phyloP scores from a whole-genome alignment of 768 basidiomycete species.

The Hortiboletus flavorubellus region DNA sequence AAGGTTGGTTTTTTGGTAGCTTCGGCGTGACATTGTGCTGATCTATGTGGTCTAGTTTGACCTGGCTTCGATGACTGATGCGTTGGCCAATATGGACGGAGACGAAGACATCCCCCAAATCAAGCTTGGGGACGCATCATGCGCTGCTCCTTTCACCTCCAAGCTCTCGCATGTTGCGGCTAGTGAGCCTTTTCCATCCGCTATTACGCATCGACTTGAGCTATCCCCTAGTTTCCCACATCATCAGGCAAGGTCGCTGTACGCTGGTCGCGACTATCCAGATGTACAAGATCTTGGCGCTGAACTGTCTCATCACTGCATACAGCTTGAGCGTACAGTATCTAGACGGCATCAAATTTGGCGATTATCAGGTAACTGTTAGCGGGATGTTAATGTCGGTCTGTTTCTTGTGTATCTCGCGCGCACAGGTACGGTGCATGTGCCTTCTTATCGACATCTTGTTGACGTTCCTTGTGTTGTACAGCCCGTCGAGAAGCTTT shows the following conservation, averaged over 20 bases:
- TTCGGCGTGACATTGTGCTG: background rate
- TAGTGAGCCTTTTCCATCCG: slow-evolving; percentile 50
- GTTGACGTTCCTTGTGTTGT: slow-evolving; percentile 34
- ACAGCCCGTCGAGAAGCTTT: slow-evolving; percentile 96
- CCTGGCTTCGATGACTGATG: slow-evolving; percentile 71
- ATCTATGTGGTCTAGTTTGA: slow-evolving; percentile 57
- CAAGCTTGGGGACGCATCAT: slow-evolving; percentile 98
- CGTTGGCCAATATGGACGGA: slow-evolving; percentile 89
- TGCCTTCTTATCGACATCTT: background rate
- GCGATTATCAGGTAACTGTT: slow-evolving; percentile 97
- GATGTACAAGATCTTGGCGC: slow-evolving; percentile 99
- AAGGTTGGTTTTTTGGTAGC: slow-evolving; percentile 50
- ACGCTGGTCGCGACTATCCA: slow-evolving; percentile 98
- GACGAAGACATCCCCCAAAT: slow-evolving; percentile 96
- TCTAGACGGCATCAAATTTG: slow-evolving; percentile 98
- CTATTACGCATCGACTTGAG: background rate
- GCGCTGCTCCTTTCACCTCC: slow-evolving; percentile 97
- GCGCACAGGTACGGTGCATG: slow-evolving; percentile 73
- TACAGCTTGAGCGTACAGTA: slow-evolving; percentile 98
- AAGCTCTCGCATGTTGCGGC: slow-evolving; percentile 97
- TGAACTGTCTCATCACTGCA: slow-evolving; percentile 98
- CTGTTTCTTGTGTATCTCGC: slow-evolving; percentile 97
- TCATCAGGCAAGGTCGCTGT: slow-evolving; percentile 97
- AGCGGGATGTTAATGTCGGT: slow-evolving; percentile 94
- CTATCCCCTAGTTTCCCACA: slow-evolving; percentile 74